These are phyloP conservation scores for Nannochloris sp. DNA, from an alignment of 139 green algal species.

Conservation along the genomic window DNA sequence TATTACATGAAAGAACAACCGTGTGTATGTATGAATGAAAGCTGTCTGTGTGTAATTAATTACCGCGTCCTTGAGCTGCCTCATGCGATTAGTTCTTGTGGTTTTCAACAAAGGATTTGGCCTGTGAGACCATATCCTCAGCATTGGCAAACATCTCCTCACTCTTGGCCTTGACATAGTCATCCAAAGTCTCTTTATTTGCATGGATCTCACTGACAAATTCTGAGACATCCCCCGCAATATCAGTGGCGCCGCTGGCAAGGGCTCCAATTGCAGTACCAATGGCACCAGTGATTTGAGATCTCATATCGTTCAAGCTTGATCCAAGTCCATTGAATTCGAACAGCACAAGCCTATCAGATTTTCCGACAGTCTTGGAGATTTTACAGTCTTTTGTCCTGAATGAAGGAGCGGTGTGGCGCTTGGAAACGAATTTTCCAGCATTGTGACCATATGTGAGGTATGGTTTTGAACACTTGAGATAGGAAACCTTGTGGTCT, in stretches of 20 bases:
- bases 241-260: background rate
- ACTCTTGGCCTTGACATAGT: background rate
- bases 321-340: conserved; percentile 20
- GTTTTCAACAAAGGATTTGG: no score
- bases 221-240: background rate
- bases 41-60: no score
- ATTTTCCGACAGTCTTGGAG: conserved; percentile 19
- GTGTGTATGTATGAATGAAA: no score
- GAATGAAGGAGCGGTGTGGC: conserved; percentile 9
- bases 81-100: no score
- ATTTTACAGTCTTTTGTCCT: conserved; percentile 25
- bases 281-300: background rate
- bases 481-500: background rate
- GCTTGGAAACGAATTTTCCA: conserved; percentile 17
- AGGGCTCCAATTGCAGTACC: background rate
- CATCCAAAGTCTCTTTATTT: background rate
- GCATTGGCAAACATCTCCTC: no score
- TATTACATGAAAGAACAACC: no score
- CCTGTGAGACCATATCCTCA: no score
- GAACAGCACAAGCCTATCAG: conserved; percentile 22
- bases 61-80: no score
- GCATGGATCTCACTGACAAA: background rate
- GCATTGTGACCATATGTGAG: background rate
- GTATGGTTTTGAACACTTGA: conserved; percentile 17
- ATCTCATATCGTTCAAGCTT: conserved; percentile 10